These are phyloP conservation scores for Heterobasidion occidentale DNA, from an alignment of 1,284 basidiomycete species.

Conservation along the genomic window DNA sequence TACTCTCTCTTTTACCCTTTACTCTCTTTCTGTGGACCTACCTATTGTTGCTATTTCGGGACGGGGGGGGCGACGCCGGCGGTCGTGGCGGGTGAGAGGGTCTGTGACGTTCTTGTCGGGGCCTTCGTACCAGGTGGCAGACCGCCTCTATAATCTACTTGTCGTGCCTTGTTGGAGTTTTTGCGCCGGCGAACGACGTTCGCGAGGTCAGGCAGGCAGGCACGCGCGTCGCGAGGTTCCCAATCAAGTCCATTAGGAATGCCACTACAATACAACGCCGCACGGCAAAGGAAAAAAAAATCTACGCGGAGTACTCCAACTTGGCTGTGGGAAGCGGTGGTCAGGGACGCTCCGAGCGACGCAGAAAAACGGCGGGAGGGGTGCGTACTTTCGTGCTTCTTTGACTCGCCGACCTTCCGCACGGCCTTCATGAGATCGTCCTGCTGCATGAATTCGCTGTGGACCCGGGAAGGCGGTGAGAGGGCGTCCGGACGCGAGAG, in stretches of 20 bases:
- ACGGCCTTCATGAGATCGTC: slow-evolving; percentile 99
- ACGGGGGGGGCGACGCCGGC: too few species aligned
- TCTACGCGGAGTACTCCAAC: slow-evolving; percentile 47
- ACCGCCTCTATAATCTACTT: too few species aligned
- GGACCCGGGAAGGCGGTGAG: slow-evolving; percentile 7
- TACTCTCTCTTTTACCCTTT: too few species aligned
- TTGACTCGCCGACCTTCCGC: slow-evolving; percentile 90
- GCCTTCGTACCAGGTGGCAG: too few species aligned
- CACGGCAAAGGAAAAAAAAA: background rate
- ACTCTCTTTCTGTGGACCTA: too few species aligned
- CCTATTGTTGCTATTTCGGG: too few species aligned
- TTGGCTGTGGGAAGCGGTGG: slow-evolving; percentile 32
- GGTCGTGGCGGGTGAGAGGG: too few species aligned
- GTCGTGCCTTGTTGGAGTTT: too few species aligned
- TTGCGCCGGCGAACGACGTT: too few species aligned
- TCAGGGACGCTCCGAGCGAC: slow-evolving; percentile 6
- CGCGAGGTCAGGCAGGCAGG: too few species aligned
- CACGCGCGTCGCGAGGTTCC: background rate
- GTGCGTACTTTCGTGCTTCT: slow-evolving; percentile 83
- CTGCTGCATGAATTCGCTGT: slow-evolving; percentile 83
- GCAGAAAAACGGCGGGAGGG: background rate
- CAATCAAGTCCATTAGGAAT: background rate
- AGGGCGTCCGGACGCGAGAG: slow-evolving; percentile 2
- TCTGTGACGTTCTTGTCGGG: too few species aligned
- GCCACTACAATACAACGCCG: background rate